A percentile compares a stretch with the other conserved stretches of the same genome.
phyloP scores from a whole-genome alignment of 2,329 filamentous ascomycete genomes.

The Penicillium sp. region DNA sequence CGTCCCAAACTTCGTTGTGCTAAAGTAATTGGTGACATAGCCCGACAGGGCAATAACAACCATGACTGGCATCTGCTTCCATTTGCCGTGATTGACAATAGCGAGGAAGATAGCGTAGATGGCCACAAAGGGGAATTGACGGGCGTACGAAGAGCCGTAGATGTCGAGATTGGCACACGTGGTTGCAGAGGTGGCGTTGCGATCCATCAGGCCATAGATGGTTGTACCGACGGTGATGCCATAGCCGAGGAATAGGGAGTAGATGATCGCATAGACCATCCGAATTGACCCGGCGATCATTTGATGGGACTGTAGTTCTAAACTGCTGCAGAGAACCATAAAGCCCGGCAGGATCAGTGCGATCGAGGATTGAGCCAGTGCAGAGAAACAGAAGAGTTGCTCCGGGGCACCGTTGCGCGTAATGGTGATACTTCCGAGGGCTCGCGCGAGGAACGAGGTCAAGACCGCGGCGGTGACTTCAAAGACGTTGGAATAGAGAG shows the following conservation, averaged over 20 bases:
- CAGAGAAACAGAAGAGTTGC: slow-evolving; percentile 63
- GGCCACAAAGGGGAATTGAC: slow-evolving; percentile 68
- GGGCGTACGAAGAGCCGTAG: slow-evolving; percentile 37
- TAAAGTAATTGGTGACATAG: slow-evolving; percentile 72
- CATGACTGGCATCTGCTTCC: slow-evolving; percentile 74
- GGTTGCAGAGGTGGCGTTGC: slow-evolving; percentile 46
- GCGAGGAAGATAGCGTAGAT: slow-evolving; percentile 69
- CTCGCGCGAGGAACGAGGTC: slow-evolving; percentile 63
- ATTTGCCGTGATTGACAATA: slow-evolving; percentile 77
- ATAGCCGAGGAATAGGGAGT: slow-evolving; percentile 66
- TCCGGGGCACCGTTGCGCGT: slow-evolving; percentile 35
- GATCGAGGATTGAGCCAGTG: slow-evolving; percentile 66
- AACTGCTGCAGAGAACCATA: slow-evolving; percentile 54
- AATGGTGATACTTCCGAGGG: slow-evolving; percentile 58
- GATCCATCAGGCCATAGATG: slow-evolving; percentile 57
- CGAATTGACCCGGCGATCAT: slow-evolving; percentile 69
- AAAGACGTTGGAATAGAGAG: slow-evolving; percentile 61
- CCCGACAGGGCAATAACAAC: slow-evolving; percentile 66
- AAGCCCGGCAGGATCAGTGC: slow-evolving; percentile 68
- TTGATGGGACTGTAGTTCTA: slow-evolving; percentile 65
- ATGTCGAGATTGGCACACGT: slow-evolving; percentile 49
- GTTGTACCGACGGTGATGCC: slow-evolving; percentile 64
- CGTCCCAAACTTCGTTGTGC: slow-evolving; percentile 59
- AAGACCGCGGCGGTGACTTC: slow-evolving; percentile 61
- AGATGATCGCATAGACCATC: slow-evolving; percentile 70